phyloP scores from a whole-genome alignment of 2,329 filamentous ascomycete genomes.

The Atkinsonella hypoxylon region DNA sequence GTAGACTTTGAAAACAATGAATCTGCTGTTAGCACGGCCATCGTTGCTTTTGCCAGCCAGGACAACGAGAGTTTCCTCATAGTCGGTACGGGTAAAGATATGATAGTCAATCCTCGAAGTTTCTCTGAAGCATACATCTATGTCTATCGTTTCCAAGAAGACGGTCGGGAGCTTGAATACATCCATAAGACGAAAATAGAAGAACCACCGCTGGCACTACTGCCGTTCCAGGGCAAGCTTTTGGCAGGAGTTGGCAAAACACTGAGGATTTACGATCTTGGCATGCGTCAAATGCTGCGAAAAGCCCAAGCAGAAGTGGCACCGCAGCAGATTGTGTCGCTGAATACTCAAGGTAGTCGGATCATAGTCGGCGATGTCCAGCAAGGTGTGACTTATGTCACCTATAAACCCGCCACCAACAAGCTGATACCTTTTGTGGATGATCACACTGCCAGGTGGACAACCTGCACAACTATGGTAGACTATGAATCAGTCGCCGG shows the following conservation, averaged over 20 bases:
- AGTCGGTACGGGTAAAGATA: constrained; percentile 86
- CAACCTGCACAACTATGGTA: constrained; percentile 81
- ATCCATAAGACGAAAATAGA: constrained; percentile 94
- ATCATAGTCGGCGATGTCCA: constrained; percentile 89
- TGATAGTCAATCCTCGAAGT: constrained; percentile 64
- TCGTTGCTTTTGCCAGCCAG: constrained; percentile 78
- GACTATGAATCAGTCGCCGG: constrained; percentile 95
- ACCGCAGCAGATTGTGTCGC: constrained; percentile 71
- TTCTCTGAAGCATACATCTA: constrained; percentile 77
- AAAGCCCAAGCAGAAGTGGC: constrained; percentile 77
- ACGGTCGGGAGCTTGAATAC: constrained; percentile 81
- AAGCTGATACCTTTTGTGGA: constrained; percentile 88
- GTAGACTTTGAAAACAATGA: constrained; percentile 84
- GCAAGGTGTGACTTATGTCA: constrained; percentile 82
- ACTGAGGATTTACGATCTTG: constrained; percentile 81
- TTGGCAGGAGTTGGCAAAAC: constrained; percentile 75
- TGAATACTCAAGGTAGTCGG: constrained; percentile 83
- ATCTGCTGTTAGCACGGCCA: constrained; percentile 73
- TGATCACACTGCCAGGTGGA: constrained; percentile 82
- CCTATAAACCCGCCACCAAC: constrained; percentile 88
- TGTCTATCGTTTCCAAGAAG: constrained; percentile 79
- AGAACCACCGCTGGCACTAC: constrained; percentile 76
- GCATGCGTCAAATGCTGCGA: constrained; percentile 81
- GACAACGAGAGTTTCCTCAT: constrained; percentile 85
- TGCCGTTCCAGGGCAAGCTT: constrained; percentile 85